A percentile compares a stretch with the other conserved stretches of the same genome.
These are phyloP conservation scores for Penicillium steckii DNA, from an alignment of 495 filamentous ascomycete genomes.

Conservation along the genomic window DNA sequence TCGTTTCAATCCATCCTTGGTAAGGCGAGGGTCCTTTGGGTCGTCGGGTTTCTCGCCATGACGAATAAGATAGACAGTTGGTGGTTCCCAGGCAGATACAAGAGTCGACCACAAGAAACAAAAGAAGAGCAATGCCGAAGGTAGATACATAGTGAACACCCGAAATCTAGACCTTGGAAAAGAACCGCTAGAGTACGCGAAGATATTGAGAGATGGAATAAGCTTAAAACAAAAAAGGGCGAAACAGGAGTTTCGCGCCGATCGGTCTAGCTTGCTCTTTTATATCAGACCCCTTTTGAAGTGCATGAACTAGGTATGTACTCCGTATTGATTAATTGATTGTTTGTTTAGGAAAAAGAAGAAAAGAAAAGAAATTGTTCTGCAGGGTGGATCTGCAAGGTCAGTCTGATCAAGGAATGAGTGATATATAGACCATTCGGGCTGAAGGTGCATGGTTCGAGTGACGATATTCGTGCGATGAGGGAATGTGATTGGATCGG, in stretches of 20 bases:
- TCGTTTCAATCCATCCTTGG: slow-evolving; percentile 37
- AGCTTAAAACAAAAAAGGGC: not conserved
- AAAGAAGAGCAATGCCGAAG: slow-evolving; percentile 1
- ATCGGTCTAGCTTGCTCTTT: not conserved
- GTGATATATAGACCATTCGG: not conserved
- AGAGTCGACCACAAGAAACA: not conserved
- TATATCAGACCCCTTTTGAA: no score
- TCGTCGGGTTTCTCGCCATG: slow-evolving; percentile 52
- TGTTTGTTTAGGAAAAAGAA: not conserved
- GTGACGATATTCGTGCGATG: slow-evolving; percentile 3
- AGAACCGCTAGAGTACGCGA: not conserved
- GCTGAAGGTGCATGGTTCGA: not conserved
- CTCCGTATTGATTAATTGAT: not conserved
- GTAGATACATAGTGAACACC: not conserved
- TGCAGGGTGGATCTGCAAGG: slow-evolving; percentile 1
- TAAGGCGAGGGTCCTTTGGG: slow-evolving; percentile 37
- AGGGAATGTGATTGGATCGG: slow-evolving; percentile 9
- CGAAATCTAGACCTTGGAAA: not conserved
- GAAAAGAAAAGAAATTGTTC: not conserved
- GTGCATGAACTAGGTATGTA: no score
- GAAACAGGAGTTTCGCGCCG: not conserved
- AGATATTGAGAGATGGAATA: not conserved
- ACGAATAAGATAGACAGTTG: slow-evolving; percentile 51
- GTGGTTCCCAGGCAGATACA: slow-evolving; percentile 1
- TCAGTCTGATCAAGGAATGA: not conserved